A percentile compares a stretch with the other conserved stretches of the same genome.
Evolutionary conservation across 2,329 filamentous ascomycete species (phyloP).

Genomic region (Anisogramma anomala): DNA sequence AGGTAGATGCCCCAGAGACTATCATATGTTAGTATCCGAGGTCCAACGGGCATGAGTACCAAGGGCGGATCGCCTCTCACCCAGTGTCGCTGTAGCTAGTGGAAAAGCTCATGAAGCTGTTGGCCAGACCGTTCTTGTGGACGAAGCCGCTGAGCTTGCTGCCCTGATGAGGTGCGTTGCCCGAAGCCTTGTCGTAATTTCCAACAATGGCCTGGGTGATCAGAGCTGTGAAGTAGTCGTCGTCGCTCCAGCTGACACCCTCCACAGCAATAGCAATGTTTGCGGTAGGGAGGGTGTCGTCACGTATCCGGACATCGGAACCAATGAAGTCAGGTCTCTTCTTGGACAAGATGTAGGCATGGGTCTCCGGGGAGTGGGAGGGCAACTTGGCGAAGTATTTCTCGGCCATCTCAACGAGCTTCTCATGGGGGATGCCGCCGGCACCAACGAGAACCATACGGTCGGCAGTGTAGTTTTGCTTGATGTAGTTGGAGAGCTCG

Average conservation of each 20-base stretch:
- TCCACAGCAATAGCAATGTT: slow-evolving; percentile 98
- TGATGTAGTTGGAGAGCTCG: slow-evolving; percentile 92
- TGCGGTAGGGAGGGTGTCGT: slow-evolving; percentile 90
- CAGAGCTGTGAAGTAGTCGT: slow-evolving; percentile 96
- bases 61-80: too few relatives aligned
- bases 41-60: slow-evolving; percentile 13
- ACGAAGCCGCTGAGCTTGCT: slow-evolving; percentile 96
- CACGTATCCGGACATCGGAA: slow-evolving; percentile 88
- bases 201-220: slow-evolving; percentile 97
- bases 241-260: slow-evolving; percentile 98
- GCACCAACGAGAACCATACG: slow-evolving; percentile 97
- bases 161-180: slow-evolving; percentile 91
- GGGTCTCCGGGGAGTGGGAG: slow-evolving; percentile 59
- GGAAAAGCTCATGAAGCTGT: slow-evolving; percentile 99
- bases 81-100: slow-evolving; percentile 99
- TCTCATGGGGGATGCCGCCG: slow-evolving; percentile 83
- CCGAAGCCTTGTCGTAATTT: slow-evolving; percentile 99
- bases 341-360: slow-evolving; percentile 69
- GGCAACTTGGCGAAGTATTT: slow-evolving; percentile 83
- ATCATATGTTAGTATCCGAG: slow-evolving; percentile 20
- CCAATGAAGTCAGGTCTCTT: slow-evolving; percentile 89
- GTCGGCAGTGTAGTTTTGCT: slow-evolving; percentile 98
- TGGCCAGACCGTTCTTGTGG: slow-evolving; percentile 89
- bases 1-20: slow-evolving; percentile 99
- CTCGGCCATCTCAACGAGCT: slow-evolving; percentile 92